Percentiles rank a stretch among this genome's conserved stretches.
Evolutionary conservation across 352 stramenopile genomes (phyloP).

Genomic region (Thalassiosira allenii): DNA sequence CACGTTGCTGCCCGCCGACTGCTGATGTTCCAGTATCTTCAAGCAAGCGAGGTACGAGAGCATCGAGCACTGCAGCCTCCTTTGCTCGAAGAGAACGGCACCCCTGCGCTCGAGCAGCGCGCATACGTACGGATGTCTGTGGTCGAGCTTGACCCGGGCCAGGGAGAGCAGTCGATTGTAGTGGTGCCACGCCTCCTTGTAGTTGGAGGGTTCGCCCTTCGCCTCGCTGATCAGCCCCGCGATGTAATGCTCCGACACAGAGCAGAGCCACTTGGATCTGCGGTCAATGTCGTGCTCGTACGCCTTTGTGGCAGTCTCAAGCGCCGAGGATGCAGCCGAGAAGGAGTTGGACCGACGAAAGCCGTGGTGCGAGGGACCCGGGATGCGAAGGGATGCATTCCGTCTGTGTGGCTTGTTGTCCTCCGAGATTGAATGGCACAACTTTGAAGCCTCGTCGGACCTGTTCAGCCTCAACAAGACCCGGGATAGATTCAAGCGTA

Average conservation of each 20-base stretch:
- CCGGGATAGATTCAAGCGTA: slow-evolving; percentile 38
- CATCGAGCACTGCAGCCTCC: slow-evolving; percentile 58
- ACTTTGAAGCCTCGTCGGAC: slow-evolving; percentile 25
- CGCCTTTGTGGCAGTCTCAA: slow-evolving; percentile 19
- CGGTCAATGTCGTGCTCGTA: slow-evolving; percentile 56
- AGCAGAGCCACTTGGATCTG: slow-evolving; percentile 45
- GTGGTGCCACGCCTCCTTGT: slow-evolving; percentile 46
- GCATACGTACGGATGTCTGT: slow-evolving; percentile 56
- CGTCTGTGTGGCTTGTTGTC: slow-evolving; percentile 33
- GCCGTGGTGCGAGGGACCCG: not conserved
- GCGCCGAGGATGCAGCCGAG: slow-evolving; percentile 27
- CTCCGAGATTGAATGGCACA: slow-evolving; percentile 31
- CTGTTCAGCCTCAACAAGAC: slow-evolving; percentile 40
- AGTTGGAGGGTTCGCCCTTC: slow-evolving; percentile 34
- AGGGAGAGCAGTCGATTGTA: slow-evolving; percentile 60
- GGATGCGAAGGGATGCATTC: slow-evolving; percentile 9
- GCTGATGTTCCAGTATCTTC: slow-evolving; percentile 58
- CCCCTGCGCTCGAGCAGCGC: slow-evolving; percentile 50
- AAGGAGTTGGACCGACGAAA: slow-evolving; percentile 53
- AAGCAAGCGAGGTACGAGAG: slow-evolving; percentile 56
- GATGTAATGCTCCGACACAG: slow-evolving; percentile 51
- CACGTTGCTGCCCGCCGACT: slow-evolving; percentile 30
- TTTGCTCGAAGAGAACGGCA: slow-evolving; percentile 56
- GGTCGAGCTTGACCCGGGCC: slow-evolving; percentile 53
- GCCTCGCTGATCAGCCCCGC: slow-evolving; percentile 42